Percentiles rank a stretch among this genome's conserved stretches.
phyloP scores from a whole-genome alignment of 192 early-diverging fungal species.

The Pecoramyces ruminantium region DNA sequence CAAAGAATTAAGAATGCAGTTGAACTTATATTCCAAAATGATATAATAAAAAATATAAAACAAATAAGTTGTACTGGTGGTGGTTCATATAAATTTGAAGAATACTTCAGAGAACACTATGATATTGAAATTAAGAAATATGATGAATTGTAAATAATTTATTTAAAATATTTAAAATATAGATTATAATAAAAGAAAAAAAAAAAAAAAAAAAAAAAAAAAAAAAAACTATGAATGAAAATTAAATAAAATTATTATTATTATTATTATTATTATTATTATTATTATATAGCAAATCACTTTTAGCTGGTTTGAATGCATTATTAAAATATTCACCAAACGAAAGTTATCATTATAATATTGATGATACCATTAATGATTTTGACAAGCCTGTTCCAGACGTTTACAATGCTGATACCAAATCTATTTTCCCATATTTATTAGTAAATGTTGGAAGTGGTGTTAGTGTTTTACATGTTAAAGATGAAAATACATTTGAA shows the following conservation, averaged over 20 bases:
- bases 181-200: too few species aligned
- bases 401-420: not conserved
- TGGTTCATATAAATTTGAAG: not conserved
- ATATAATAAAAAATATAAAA: not conserved
- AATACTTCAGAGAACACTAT: not conserved
- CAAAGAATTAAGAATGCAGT: not conserved
- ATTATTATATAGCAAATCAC: not conserved
- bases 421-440: not conserved
- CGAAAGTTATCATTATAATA: not conserved
- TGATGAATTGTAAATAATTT: not conserved
- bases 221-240: too few species aligned
- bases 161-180: too few species aligned
- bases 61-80: not conserved
- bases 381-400: not conserved
- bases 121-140: not conserved
- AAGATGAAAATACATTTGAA: not conserved
- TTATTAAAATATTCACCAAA: not conserved
- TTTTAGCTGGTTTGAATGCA: not conserved
- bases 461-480: not conserved
- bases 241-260: too few species aligned
- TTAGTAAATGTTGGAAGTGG: not conserved
- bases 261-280: too few species aligned
- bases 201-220: too few species aligned
- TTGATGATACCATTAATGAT: not conserved
- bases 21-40: not conserved